Conservation (phyloP, 2,329 filamentous ascomycete genomes). For the Penicillium expansum region DNA sequence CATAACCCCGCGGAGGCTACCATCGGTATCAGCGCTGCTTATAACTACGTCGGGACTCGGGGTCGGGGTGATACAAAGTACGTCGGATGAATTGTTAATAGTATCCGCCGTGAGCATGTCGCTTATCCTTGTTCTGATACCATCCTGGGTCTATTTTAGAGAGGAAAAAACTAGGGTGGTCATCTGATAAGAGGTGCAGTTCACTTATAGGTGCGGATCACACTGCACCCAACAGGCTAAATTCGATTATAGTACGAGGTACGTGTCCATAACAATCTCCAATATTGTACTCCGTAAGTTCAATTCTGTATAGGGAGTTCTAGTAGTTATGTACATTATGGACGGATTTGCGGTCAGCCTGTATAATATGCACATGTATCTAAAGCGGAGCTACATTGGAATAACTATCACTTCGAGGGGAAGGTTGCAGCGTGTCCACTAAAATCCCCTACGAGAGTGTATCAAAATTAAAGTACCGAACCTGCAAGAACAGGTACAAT, state of each 20-base stretch:
- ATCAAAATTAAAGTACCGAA: not conserved
- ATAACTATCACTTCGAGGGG: not conserved
- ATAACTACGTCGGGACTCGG: not conserved
- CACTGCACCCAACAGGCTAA: slow-evolving; percentile 15
- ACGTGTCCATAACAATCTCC: not conserved
- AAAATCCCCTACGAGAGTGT: not conserved
- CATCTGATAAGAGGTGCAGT: slow-evolving; percentile 16
- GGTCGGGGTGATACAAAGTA: not conserved
- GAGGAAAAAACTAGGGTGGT: slow-evolving; percentile 1
- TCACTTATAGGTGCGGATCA: slow-evolving; percentile 12
- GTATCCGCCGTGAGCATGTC: slow-evolving; percentile 1
- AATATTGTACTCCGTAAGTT: not conserved
- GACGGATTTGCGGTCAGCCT: slow-evolving; percentile 8
- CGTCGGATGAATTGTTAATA: not conserved
- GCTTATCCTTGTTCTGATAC: slow-evolving; percentile 1
- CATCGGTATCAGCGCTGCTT: not conserved
- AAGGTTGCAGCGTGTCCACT: slow-evolving; percentile 7
- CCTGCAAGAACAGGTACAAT: slow-evolving; percentile 5
- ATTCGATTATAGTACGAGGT: slow-evolving; percentile 11
- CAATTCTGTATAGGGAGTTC: not conserved
- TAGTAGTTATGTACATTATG: not conserved
- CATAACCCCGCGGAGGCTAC: slow-evolving; percentile 5
- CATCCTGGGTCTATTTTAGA: not conserved
- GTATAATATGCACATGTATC: not conserved
- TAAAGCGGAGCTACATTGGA: slow-evolving; percentile 8